These are phyloP conservation scores for Hygrocybe coccinea DNA, from an alignment of 768 basidiomycete species.

Conservation along the genomic window DNA sequence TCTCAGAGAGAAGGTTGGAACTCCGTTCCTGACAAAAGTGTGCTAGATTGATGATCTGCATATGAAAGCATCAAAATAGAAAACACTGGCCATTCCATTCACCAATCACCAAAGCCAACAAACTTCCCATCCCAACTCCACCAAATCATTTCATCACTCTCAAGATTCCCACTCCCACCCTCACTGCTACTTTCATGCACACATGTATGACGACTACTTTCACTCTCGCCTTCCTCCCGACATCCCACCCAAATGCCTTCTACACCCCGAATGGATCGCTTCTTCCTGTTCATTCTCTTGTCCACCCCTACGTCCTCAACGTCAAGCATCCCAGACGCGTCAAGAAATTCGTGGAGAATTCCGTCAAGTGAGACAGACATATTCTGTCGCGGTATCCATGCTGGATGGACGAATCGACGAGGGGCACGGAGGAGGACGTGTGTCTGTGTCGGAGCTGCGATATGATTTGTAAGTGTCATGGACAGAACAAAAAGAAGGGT, in stretches of 20 bases:
- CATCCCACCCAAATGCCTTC: slow-evolving; percentile 49
- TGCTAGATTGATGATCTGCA: no score
- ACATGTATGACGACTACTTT: slow-evolving; percentile 14
- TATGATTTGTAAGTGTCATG: no score
- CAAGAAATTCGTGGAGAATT: slow-evolving; percentile 38
- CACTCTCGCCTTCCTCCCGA: slow-evolving; percentile 17
- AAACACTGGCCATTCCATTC: slow-evolving; percentile 10
- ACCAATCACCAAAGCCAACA: slow-evolving; percentile 50
- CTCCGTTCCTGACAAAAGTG: no score
- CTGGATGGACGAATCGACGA: slow-evolving; percentile 41
- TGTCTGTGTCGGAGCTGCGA: slow-evolving; percentile 42
- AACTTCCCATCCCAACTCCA: slow-evolving; percentile 59
- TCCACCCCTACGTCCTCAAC: background rate
- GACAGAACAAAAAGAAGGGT: background rate
- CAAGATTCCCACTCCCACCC: slow-evolving; percentile 24
- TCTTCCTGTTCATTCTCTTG: slow-evolving; percentile 8
- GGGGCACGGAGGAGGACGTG: slow-evolving; percentile 45
- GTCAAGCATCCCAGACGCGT: slow-evolving; percentile 23
- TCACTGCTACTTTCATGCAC: no score
- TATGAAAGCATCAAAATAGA: no score
- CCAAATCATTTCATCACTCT: slow-evolving; percentile 53
- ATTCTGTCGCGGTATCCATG: slow-evolving; percentile 46
- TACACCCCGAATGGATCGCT: slow-evolving; percentile 26
- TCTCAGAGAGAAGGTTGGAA: no score
- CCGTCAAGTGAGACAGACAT: slow-evolving; percentile 35